Base-by-base conservation (phyloP, 129 eudicot genomes). In the Solidago caesia region DNA sequence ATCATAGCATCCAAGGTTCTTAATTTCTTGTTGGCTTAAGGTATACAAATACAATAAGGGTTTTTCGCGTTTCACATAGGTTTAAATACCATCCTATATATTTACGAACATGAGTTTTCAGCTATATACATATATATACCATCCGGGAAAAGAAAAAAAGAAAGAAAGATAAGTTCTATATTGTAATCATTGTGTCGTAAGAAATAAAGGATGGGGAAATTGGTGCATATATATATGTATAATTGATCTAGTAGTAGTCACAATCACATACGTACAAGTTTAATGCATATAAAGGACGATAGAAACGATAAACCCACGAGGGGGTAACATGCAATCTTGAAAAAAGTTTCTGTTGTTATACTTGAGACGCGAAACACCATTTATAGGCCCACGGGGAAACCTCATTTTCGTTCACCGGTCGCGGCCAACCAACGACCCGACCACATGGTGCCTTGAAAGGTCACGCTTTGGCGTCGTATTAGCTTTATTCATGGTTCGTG, bases 291-390 rank as follows among this genome's bases (percentile, higher is more conserved):
- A 72, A 44, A 75, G 82, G 86, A 82, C 82, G 77, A 88, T 68
- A 71, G 68, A 75, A 78, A 75, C 85, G 74, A 82, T 81, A 84
- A 64, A 67, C 84, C 86, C 96, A 90, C 88, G 89, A 90, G 91
- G 85, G 91, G 81, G 89, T 86, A 88, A 91, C 94, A 90, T 90
- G 96, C 88, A 83, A 64, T 63, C 77, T 73, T 75, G 82, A 45
- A 66, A 77, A 70, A 62, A 55, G 80, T 72, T 80, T 68, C 63
- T 63, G 64, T 65, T 55, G 71, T 76, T 67, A 78, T 63, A 73
- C 53, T 69, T 41, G 73, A 76, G 70, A 81, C 48, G 73, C 48
- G 73, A 79, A 82, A 61, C 66, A 45, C 82, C 64, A 75, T 43
- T 60, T 67, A 67, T 75, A 70, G 74, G 78, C 78, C 86, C 86